phyloP scores from a whole-genome alignment of 2,329 filamentous ascomycete species.

The Apiospora koreana region DNA sequence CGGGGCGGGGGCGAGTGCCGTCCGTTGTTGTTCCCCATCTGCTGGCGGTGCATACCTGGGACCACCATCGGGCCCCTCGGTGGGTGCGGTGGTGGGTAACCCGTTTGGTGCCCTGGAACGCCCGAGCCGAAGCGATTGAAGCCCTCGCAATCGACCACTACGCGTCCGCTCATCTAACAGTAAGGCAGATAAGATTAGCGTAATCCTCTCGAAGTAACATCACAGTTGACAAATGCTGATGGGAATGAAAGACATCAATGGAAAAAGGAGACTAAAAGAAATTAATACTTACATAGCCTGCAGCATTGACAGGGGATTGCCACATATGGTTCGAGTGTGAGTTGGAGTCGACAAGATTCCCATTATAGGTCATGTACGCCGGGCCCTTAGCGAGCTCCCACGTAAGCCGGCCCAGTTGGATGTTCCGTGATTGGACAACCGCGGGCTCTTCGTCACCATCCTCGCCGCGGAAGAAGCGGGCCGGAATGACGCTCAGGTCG shows the following conservation, averaged over 20 bases:
- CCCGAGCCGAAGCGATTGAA: slow-evolving; percentile 36
- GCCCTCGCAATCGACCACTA: slow-evolving; percentile 45
- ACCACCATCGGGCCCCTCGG: too few species aligned
- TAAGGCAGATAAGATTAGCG: background rate
- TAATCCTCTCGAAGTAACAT: background rate
- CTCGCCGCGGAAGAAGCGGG: slow-evolving; percentile 41
- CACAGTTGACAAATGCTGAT: background rate
- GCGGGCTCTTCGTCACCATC: slow-evolving; percentile 26
- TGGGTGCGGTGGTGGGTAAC: background rate
- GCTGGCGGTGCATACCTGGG: background rate
- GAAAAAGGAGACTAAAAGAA: background rate
- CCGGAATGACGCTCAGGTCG: slow-evolving; percentile 44
- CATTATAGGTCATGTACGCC: slow-evolving; percentile 48
- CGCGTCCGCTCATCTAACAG: slow-evolving; percentile 39
- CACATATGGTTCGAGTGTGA: slow-evolving; percentile 19
- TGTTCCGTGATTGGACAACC: slow-evolving; percentile 37
- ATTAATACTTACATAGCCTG: slow-evolving; percentile 22
- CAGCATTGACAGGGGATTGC: slow-evolving; percentile 23
- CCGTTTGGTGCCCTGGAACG: slow-evolving; percentile 24
- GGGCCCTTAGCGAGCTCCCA: slow-evolving; percentile 50
- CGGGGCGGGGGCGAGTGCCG: slow-evolving; percentile 20
- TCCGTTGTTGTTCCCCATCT: background rate
- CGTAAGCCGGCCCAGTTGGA: slow-evolving; percentile 44
- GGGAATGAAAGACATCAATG: background rate
- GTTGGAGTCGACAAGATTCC: slow-evolving; percentile 37